phyloP scores from a whole-genome alignment of 345 rosid species.

The Theobroma cacao region DNA sequence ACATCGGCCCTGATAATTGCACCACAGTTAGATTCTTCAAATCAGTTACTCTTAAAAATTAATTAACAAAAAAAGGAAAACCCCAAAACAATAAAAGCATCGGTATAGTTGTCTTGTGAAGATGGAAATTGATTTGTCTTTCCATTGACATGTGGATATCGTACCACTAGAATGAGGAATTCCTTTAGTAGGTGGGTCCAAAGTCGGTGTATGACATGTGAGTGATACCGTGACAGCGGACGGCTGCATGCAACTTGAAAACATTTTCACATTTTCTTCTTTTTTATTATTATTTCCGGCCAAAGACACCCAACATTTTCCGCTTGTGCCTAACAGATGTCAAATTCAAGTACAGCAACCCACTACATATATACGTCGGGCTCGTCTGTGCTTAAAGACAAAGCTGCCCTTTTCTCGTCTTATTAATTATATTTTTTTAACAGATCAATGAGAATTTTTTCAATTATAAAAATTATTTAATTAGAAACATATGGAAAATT shows the following conservation, averaged over 20 bases:
- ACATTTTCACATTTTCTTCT: neutral
- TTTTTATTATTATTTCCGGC: too few relatives aligned
- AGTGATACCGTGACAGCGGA: neutral
- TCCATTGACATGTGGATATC: neutral
- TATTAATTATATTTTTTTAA: too few relatives aligned
- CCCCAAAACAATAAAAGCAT: neutral
- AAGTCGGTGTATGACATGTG: constrained; percentile 1
- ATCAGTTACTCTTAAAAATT: too few relatives aligned
- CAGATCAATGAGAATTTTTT: too few relatives aligned
- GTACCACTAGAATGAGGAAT: neutral
- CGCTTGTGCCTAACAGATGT: neutral
- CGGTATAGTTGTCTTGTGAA: neutral
- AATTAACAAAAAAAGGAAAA: too few relatives aligned
- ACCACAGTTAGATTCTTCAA: neutral
- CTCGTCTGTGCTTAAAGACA: neutral
- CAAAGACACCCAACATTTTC: too few relatives aligned
- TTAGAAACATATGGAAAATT: too few relatives aligned
- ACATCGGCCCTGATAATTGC: neutral
- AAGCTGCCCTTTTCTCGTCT: neutral
- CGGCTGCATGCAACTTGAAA: neutral
- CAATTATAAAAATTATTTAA: too few relatives aligned
- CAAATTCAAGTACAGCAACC: neutral
- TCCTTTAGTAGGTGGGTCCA: neutral
- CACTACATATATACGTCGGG: neutral
- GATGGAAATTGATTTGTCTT: neutral